These are phyloP conservation scores for Calocybe indica DNA, from an alignment of 768 basidiomycete genomes.

Conservation along the genomic window DNA sequence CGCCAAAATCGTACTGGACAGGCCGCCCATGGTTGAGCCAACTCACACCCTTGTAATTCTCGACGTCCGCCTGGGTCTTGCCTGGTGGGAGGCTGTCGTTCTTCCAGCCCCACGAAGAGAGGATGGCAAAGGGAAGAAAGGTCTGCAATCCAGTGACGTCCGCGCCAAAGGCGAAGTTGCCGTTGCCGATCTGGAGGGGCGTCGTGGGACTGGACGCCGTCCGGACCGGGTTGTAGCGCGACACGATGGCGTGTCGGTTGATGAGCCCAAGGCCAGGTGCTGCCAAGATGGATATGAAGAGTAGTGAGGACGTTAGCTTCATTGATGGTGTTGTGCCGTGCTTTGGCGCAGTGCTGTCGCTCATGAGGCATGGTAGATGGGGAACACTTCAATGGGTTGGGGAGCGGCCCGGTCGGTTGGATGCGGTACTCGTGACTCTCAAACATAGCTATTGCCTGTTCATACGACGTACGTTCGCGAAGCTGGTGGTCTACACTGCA, in stretches of 20 bases:
- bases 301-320: too few relatives aligned
- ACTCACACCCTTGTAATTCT: slow-evolving; percentile 41
- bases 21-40: slow-evolving; percentile 45
- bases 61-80: slow-evolving; percentile 34
- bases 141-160: slow-evolving; percentile 57
- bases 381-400: too few relatives aligned
- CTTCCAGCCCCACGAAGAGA: slow-evolving; percentile 60
- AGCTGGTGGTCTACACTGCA: too few relatives aligned
- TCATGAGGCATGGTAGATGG: too few relatives aligned
- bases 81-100: slow-evolving; percentile 46
- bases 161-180: slow-evolving; percentile 55
- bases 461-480: too few relatives aligned
- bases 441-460: too few relatives aligned
- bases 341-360: too few relatives aligned
- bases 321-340: too few relatives aligned
- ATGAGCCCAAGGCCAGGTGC: slow-evolving; percentile 15
- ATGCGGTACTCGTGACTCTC: too few relatives aligned
- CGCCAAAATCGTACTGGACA: slow-evolving; percentile 47
- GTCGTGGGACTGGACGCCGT: slow-evolving; percentile 38
- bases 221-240: slow-evolving; percentile 44
- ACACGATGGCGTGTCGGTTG: slow-evolving; percentile 38
- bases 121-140: slow-evolving; percentile 45
- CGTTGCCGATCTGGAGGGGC: slow-evolving; percentile 57
- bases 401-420: too few relatives aligned
- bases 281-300: neutral